Evolutionary conservation across 495 filamentous ascomycete genomes (phyloP), one percentile per base, ranked within the genome.

Genomic region (Usnea hakonensis): DNA sequence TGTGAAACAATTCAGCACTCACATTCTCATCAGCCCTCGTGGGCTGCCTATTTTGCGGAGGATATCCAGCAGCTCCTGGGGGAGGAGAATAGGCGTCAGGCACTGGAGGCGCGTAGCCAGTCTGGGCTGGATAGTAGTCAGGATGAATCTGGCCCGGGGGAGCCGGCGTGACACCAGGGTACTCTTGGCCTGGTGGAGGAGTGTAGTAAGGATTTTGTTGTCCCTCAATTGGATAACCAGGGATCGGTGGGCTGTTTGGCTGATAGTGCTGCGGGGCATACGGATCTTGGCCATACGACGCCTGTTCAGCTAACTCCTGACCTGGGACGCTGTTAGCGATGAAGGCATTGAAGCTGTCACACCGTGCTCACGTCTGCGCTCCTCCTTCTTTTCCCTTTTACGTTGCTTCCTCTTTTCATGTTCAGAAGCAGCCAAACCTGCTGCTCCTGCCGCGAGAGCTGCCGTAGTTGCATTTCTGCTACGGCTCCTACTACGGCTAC

Each of bases 361-460:
- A 40, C 11, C 26, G 28, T 11, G 67, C 68, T 52, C 57, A 73
- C 71, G 64, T 62, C 61, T 65, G 35, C 71, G 63, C 17, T 73
- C 77, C 60, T 65, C 55, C 58, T 70, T 73, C 46, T 78, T 77
- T 26, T 72, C 70, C 70, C 84, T 81, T 69, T 76, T 78, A 33
- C 81, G 79, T 63, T 90, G 87, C 63, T 81, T 81, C 54, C 81
- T 84, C 70, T 90, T 87, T 63, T 83, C 73, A 60, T 80, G 79
- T 65, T 84, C 80, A 72, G 84, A 87, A 21, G 90, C 84, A n/a
- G 88, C 89, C 63, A 92, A 79, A 8, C 86, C 91, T 19, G 88
- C 87, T 4, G 87, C 90, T 30, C 84, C 87, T 33, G 89, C 87
- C 7, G 87, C 91, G 17, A 52, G 48, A 32, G 88, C 85, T 1